Base-by-base conservation (phyloP, 257 asterid species). In the Cynanchum wilfordii region DNA sequence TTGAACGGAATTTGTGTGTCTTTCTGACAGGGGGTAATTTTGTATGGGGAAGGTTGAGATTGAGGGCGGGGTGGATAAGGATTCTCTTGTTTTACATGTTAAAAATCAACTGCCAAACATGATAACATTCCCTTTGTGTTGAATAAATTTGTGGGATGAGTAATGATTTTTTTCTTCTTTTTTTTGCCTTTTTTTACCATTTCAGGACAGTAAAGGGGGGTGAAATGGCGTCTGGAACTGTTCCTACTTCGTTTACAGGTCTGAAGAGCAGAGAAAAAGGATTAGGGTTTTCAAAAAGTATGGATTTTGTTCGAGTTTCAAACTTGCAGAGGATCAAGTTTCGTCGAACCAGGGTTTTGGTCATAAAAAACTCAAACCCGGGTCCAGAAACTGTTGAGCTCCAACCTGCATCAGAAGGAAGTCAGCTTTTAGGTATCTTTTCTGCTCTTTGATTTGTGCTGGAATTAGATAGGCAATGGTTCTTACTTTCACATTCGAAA, bases 381-480 rank as follows among this genome's bases (percentile, higher is more conserved):
- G 90, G 89, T 66, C 84, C 86, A n/a, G 96, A 93, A 52, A 93
- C 96, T 70, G 96, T 85, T 75, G 93, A 90, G 74, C 91, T 95
- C 69, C 90, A 89, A 86, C 93, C 94, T 76, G 99, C 97, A 40
- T 92, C 98, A 42, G 96, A 84, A 74, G 99, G 98, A 78, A 95
- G 99, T 82, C 90, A 80, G 22, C 85, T 95, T 33, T 83, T 95
- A 86, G 99, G 99, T 94, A 87, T 65, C 25, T 17, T 77, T 49
- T 74, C 50, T 56, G 55, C 20, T 40, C 10, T 3, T 11, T 49
- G 42, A 42, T 9, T 33, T 63, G 24, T 24, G 71, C 27, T 16
- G 20, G 69, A 22, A 36, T 19, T 36, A 19, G 27, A 36, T 19
- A 19, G 24, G 49, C 16, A 36, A 64, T 36, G 7, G n/a, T 30